Evolutionary conservation across 495 filamentous ascomycete genomes (phyloP).

Genomic region (Lentithecium fluviatile): DNA sequence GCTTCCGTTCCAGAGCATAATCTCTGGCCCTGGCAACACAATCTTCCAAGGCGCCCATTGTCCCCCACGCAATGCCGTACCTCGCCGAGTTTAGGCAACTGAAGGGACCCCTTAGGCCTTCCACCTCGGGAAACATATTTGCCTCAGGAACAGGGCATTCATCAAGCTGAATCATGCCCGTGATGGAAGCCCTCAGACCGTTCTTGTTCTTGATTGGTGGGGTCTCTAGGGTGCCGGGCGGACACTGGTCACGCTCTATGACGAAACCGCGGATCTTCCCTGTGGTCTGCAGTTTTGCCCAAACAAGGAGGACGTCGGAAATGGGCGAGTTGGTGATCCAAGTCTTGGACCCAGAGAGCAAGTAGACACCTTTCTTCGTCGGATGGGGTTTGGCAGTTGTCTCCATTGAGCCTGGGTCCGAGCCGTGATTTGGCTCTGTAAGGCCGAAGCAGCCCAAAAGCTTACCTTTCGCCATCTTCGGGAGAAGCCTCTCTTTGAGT

Average conservation of each 20-base stretch:
- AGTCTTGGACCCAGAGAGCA: slow-evolving; percentile 84
- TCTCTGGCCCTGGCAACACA: slow-evolving; percentile 74
- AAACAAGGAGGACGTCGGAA: slow-evolving; percentile 84
- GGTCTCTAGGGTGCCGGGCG: slow-evolving; percentile 85
- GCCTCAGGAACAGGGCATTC: slow-evolving; percentile 82
- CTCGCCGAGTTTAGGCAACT: slow-evolving; percentile 90
- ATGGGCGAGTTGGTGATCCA: slow-evolving; percentile 99
- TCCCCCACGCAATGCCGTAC: slow-evolving; percentile 89
- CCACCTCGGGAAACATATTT: slow-evolving; percentile 91
- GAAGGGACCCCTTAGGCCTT: slow-evolving; percentile 87
- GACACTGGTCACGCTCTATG: slow-evolving; percentile 76
- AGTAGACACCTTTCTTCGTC: slow-evolving; percentile 78
- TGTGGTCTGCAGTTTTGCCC: slow-evolving; percentile 87
- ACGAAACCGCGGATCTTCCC: slow-evolving; percentile 96
- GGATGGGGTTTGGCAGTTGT: slow-evolving; percentile 82
- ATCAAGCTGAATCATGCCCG: slow-evolving; percentile 96
- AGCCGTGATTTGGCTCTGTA: slow-evolving; percentile 97
- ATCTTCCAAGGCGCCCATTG: slow-evolving; percentile 92
- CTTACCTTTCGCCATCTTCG: slow-evolving; percentile 80
- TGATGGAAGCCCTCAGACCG: slow-evolving; percentile 87
- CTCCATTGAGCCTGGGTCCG: slow-evolving; percentile 96
- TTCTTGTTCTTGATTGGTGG: slow-evolving; percentile 94
- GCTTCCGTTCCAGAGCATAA: slow-evolving; percentile 87
- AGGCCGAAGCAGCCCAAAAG: slow-evolving; percentile 88
- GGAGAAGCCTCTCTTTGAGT: slow-evolving; percentile 85